Evolutionary conservation across 176 grass and related monocot species (phyloP).

Genomic region (Eleusine indica): DNA sequence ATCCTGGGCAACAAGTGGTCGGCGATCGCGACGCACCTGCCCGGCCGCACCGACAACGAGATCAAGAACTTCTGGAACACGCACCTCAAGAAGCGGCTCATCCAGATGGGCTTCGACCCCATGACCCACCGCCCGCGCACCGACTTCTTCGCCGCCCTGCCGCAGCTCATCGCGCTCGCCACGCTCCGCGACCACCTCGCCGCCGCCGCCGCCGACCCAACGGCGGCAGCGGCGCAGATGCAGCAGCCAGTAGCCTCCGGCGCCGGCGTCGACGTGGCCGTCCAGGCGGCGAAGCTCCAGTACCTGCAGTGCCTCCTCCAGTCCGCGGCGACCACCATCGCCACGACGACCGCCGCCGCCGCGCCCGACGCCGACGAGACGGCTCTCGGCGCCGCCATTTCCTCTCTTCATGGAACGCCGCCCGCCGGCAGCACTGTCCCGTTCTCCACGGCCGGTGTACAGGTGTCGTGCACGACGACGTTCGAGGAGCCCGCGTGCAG

Average conservation of each 20-base stretch:
- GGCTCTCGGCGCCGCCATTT: conserved; percentile 18
- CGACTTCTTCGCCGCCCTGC: conserved; percentile 73
- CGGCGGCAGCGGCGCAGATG: conserved; percentile 19
- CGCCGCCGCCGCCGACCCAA: not conserved
- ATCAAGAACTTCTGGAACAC: conserved; percentile 99
- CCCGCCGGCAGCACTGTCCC: not conserved
- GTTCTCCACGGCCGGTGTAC: conserved; percentile 9
- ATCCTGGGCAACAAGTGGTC: conserved; percentile 92
- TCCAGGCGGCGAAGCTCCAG: conserved; percentile 65
- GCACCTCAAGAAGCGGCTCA: conserved; percentile 88
- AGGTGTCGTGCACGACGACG: conserved; percentile 42
- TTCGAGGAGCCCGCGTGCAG: conserved; percentile 44
- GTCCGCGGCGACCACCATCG: conserved; percentile 51
- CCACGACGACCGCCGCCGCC: conserved; percentile 15
- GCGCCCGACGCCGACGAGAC: conserved; percentile 13
- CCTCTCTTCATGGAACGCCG: conserved; percentile 32
- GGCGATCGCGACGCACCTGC: conserved; percentile 70
- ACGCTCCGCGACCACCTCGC: conserved; percentile 54
- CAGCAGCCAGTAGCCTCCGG: not conserved
- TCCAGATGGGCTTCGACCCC: conserved; percentile 94
- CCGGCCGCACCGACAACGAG: conserved; percentile 85
- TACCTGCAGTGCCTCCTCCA: conserved; percentile 82
- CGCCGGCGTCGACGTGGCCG: conserved; percentile 27
- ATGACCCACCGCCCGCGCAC: conserved; percentile 88
- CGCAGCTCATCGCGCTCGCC: conserved; percentile 76